A percentile compares a stretch with the other conserved stretches of the same genome.
phyloP scores from a whole-genome alignment of 2,329 filamentous ascomycete genomes.

The Cercospora sesami region DNA sequence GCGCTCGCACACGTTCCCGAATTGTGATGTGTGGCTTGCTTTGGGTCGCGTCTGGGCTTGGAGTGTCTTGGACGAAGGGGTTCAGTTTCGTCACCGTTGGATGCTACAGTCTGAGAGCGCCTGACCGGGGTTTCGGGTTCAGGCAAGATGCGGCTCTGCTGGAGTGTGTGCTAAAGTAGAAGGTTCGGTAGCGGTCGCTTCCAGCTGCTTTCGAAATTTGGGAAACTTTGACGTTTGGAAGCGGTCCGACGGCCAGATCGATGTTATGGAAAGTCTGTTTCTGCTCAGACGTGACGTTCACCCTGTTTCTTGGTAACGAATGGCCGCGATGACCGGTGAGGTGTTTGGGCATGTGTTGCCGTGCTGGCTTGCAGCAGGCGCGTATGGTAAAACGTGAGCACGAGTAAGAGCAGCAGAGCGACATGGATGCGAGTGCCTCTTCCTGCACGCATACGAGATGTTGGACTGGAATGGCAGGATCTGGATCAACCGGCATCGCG shows the following conservation, averaged over 20 bases:
- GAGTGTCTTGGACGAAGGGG: not conserved
- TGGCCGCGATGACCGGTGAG: not conserved
- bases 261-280: not conserved
- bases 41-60: not conserved
- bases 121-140: not conserved
- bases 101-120: not conserved
- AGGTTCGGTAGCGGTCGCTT: not conserved
- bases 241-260: not conserved
- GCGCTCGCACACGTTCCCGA: not conserved
- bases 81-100: not conserved
- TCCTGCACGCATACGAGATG: not conserved
- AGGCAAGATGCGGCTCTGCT: not conserved
- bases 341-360: not conserved
- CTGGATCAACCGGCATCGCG: not conserved
- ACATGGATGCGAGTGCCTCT: not conserved
- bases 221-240: not conserved
- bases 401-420: not conserved
- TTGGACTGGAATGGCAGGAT: not conserved
- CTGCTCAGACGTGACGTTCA: not conserved
- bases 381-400: not conserved
- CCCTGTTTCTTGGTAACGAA: not conserved
- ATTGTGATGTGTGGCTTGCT: not conserved
- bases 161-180: not conserved
- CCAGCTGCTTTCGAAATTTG: not conserved
- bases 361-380: not conserved